Conservation (phyloP, 2,329 filamentous ascomycete species). For the Pseudogymnoascus sp. region DNA sequence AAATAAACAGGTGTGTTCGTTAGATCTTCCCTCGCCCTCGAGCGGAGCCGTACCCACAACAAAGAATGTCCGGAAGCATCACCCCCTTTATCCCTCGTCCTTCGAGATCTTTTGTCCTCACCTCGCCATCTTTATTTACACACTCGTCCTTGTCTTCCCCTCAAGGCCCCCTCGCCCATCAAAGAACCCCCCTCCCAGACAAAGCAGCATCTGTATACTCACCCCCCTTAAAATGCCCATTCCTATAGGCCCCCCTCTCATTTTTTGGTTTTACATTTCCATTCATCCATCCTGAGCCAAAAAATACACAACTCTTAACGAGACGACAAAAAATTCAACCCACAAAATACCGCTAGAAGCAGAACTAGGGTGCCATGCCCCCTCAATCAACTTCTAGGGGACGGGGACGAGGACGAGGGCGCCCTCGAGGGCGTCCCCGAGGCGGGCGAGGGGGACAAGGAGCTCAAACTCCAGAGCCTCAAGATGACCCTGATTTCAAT, state of each 20-base stretch:
- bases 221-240: not conserved
- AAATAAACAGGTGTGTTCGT: not conserved
- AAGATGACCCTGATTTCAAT: too few relatives aligned
- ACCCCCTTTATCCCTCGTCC: not conserved
- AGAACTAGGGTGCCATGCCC: not conserved
- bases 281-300: not conserved
- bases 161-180: not conserved
- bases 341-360: not conserved
- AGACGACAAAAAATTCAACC: not conserved
- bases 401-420: too few relatives aligned
- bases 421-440: too few relatives aligned
- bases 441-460: not conserved
- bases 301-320: not conserved
- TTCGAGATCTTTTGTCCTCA: not conserved
- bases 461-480: too few relatives aligned
- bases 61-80: slow-evolving; percentile 5
- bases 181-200: not conserved
- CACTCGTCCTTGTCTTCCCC: not conserved
- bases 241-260: not conserved
- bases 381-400: not conserved
- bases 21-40: not conserved
- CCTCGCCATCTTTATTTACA: not conserved
- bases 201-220: not conserved
- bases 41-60: not conserved
- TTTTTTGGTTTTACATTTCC: not conserved